These are phyloP conservation scores for Xerocomellus intermedius DNA, from an alignment of 768 basidiomycete species.

Conservation along the genomic window DNA sequence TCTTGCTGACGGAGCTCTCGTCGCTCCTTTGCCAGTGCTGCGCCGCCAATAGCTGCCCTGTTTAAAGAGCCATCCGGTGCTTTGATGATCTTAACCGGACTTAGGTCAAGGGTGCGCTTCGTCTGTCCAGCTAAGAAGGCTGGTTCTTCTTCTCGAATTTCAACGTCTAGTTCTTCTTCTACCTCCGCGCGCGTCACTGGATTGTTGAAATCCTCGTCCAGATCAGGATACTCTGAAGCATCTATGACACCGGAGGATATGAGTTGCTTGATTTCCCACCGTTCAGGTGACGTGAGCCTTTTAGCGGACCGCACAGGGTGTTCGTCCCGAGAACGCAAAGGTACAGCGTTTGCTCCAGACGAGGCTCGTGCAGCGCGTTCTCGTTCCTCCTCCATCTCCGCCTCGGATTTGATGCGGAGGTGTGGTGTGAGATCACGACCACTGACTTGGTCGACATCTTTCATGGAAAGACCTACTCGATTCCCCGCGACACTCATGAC, in stretches of 20 bases:
- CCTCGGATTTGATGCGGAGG: slow-evolving; percentile 89
- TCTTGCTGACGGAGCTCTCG: slow-evolving; percentile 94
- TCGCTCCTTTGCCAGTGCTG: slow-evolving; percentile 91
- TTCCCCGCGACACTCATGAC: slow-evolving; percentile 89
- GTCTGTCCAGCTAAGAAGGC: slow-evolving; percentile 96
- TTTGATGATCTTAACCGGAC: slow-evolving; percentile 97
- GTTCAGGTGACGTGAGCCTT: slow-evolving; percentile 90
- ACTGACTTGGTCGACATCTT: slow-evolving; percentile 90
- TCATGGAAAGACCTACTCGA: slow-evolving; percentile 90
- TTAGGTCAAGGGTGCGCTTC: slow-evolving; percentile 90
- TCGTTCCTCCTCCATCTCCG: slow-evolving; percentile 86
- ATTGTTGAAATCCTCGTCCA: slow-evolving; percentile 83
- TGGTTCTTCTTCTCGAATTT: slow-evolving; percentile 95
- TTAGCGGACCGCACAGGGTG: slow-evolving; percentile 73
- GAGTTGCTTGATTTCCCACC: slow-evolving; percentile 99
- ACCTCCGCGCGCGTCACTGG: slow-evolving; percentile 79
- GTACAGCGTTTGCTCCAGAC: slow-evolving; percentile 86
- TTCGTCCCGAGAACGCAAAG: slow-evolving; percentile 57
- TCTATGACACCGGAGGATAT: slow-evolving; percentile 92
- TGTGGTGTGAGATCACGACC: slow-evolving; percentile 94
- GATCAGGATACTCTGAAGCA: slow-evolving; percentile 90
- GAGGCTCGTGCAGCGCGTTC: slow-evolving; percentile 57
- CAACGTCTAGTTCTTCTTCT: slow-evolving; percentile 96
- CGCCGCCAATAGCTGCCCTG: slow-evolving; percentile 90
- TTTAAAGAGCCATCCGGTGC: slow-evolving; percentile 98